These are phyloP conservation scores for Achaetomium macrosporum DNA, from an alignment of 2,329 filamentous ascomycete genomes.

Conservation along the genomic window DNA sequence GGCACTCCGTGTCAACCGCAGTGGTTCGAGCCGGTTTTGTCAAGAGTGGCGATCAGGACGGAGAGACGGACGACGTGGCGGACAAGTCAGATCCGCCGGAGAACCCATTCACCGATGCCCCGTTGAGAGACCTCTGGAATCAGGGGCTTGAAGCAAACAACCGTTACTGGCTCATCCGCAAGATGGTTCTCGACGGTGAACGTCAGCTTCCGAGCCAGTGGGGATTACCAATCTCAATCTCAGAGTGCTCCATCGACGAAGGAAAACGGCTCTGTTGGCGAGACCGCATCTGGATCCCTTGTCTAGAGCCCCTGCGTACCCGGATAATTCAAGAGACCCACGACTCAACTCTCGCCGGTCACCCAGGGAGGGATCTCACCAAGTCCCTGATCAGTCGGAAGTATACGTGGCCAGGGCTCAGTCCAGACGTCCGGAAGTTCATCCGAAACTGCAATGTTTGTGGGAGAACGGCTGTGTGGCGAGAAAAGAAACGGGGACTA, in stretches of 20 bases:
- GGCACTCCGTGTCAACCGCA: not conserved
- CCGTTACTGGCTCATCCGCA: slow-evolving; percentile 1
- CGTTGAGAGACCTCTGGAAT: not conserved
- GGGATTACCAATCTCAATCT: slow-evolving; percentile 3
- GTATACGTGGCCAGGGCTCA: not conserved
- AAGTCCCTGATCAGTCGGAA: not conserved
- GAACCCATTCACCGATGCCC: not conserved
- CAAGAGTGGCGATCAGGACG: not conserved
- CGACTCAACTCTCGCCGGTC: not conserved
- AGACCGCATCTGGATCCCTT: not conserved
- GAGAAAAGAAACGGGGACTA: not conserved
- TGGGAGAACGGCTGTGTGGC: not conserved
- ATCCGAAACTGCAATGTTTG: not conserved
- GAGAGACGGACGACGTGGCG: not conserved
- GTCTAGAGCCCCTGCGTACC: not conserved
- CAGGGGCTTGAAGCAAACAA: slow-evolving; percentile 7
- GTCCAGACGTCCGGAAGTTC: not conserved
- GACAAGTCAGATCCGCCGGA: slow-evolving; percentile 1
- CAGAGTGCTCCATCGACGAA: slow-evolving; percentile 6
- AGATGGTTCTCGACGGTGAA: not conserved
- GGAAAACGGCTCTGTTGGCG: slow-evolving; percentile 1
- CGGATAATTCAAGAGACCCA: slow-evolving; percentile 2
- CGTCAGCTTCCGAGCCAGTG: not conserved
- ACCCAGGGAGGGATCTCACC: not conserved
- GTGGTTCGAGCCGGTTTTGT: not conserved